Percentiles rank a stretch among this genome's conserved stretches.
Conservation (phyloP, 441 rosid species). For the Eruca vesicaria region DNA sequence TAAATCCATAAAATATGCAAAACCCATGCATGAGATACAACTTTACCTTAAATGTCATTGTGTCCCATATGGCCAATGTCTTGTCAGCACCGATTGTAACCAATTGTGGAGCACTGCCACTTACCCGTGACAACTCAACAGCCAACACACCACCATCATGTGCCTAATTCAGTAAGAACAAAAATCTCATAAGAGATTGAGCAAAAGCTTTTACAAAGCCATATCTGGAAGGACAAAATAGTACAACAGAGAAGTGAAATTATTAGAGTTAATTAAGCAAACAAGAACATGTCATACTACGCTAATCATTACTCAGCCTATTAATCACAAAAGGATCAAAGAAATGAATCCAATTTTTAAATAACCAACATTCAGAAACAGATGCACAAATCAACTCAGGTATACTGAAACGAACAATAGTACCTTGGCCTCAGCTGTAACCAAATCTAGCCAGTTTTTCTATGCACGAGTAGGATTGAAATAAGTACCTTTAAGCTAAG, state of each 20-base stretch:
- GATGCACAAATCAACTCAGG: constrained; percentile 8
- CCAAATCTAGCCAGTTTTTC: constrained; percentile 4
- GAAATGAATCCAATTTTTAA: not conserved
- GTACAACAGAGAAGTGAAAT: not conserved
- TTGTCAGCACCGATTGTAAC: constrained; percentile 98
- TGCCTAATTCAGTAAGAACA: constrained; percentile 53
- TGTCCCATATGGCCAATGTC: constrained; percentile 98
- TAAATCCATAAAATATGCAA: constrained; percentile 1
- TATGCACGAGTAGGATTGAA: constrained; percentile 16
- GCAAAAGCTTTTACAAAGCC: constrained; percentile 5
- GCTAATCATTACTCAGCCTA: constrained; percentile 9
- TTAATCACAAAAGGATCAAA: not conserved
- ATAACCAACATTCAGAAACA: constrained; percentile 6
- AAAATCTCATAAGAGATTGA: constrained; percentile 15
- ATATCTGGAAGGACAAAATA: constrained; percentile 15
- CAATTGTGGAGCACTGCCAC: constrained; percentile 92
- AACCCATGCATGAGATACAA: constrained; percentile 18
- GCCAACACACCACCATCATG: constrained; percentile 98
- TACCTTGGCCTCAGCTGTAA: constrained; percentile 1
- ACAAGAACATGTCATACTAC: constrained; percentile 1
- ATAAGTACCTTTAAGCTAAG: constrained; percentile 67
- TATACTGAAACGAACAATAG: constrained; percentile 6
- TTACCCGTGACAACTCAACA: constrained; percentile 94
- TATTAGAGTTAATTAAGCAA: not conserved
- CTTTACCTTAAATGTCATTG: constrained; percentile 89